These are phyloP conservation scores for Metschnikowia orientalis DNA, from an alignment of 805 yeast species.

Conservation along the genomic window DNA sequence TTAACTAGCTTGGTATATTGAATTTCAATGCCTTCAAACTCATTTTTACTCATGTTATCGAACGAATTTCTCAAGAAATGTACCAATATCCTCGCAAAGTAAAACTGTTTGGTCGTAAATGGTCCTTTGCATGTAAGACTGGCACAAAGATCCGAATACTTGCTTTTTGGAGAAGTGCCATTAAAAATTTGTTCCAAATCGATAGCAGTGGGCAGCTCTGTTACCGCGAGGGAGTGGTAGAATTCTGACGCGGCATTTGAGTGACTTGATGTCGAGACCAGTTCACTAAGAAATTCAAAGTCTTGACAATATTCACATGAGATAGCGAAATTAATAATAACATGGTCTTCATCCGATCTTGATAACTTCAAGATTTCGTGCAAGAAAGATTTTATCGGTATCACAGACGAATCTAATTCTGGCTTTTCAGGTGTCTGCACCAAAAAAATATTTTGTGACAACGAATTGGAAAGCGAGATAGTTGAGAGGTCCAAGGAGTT, in stretches of 20 bases:
- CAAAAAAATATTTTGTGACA: conserved; percentile 40
- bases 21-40: conserved; percentile 27
- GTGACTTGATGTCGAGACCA: background rate
- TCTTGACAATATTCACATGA: conserved; percentile 3
- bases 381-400: conserved; percentile 18
- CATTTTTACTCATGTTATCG: conserved; percentile 21
- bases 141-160: conserved; percentile 1
- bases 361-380: conserved; percentile 1
- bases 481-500: conserved; percentile 16
- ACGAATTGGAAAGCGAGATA: conserved; percentile 45
- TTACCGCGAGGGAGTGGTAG: too few relatives aligned
- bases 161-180: background rate
- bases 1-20: conserved; percentile 29
- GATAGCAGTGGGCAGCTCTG: too few relatives aligned
- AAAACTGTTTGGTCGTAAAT: conserved; percentile 11
- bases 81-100: conserved; percentile 23
- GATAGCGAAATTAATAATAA: conserved; percentile 1
- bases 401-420: conserved; percentile 6
- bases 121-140: conserved; percentile 13
- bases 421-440: conserved; percentile 8
- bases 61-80: conserved; percentile 24
- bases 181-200: conserved; percentile 7
- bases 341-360: conserved; percentile 1
- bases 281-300: conserved; percentile 2
- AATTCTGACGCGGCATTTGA: background rate